Base-by-base conservation (phyloP, 371 early-diverging fungal species). In the Mucor plumbeus region DNA sequence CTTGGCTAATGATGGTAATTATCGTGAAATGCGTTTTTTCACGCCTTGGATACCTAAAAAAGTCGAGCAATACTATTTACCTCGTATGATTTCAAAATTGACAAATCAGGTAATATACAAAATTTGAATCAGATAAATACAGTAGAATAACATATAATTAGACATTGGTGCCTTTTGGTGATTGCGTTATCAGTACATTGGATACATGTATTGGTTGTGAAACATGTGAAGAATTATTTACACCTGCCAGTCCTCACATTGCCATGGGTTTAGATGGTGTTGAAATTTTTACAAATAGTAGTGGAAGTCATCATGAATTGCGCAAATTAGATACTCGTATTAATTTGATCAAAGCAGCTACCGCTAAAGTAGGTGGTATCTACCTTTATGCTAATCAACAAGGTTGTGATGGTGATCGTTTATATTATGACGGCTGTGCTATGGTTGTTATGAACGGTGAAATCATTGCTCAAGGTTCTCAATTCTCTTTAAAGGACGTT, bases 381-480 rank as follows among this genome's bases (percentile, higher is more conserved):
- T 99, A 99, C 70, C 73, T 98, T 40, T 99, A 99, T 69, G 85
- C 97, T 5, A 99, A 99, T 76, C 97, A 96, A 68, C 90, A 94
- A 76, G 99, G 99, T 4, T 99, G 99, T 73, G 99, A 98, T 67
- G 99, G 98, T n/a, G 99, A 99, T 78, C 88, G 99, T 21, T 75
- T 97, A 11, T 99, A 99, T 77, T 99, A 97, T 68, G 99, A 99
- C 68, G 99, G 99, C 4, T 90, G 94, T 55, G 88, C 96, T 0
- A 80, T 99, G 88, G 91, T 98, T 64, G 84, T 91, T 6, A 85
- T 94, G 56, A 98, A 98, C 74, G 99, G 99, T 31, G 77, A 91
- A 33, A 79, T 97, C 5, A 85, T 98, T 13, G 94, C 95, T 8
- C 96, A 95, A 78, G 95, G 96, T 33, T 85, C 92, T 5, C 99